Evolutionary conservation across 169 alveolate species (phyloP), one percentile per base, ranked within the genome.

Genomic region (Plasmodium malariae): DNA sequence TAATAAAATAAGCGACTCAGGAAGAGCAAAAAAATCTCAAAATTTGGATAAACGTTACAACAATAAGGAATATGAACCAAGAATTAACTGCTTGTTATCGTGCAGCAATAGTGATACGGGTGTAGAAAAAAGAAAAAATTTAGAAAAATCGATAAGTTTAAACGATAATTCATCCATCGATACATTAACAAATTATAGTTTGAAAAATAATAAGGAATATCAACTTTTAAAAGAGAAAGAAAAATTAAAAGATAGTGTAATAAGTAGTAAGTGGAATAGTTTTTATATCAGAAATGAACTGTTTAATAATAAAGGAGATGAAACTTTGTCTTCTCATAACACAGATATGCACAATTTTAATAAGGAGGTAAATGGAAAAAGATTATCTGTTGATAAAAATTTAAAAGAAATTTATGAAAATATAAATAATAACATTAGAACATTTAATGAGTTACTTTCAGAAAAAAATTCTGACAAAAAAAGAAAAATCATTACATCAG

Each of bases 91-190:
- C 0, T 28, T 59, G 45, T 14, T 24, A 30, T 36, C 48, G 14
- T 36, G 17, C 19, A 73, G 40, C 37, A 65, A 34, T 68, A 45
- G 51, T 21, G 59, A 63, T 37, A 37, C 59, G 19, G 45, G n/a
- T 49, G 40, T 12, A 36, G 69, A 69, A 62, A 78, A 34, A 78
- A 78, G 14, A 17, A 12, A 40, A 21, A 30, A 7, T 12, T n/a
- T 68, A 12, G 49, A 62, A 40, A 78, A 78, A n/a, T 34, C 78
- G 14, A 26, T 63, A 45, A 78, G 69, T 36, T 57, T 63, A 34
- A 65, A 63, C n/a, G 78, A 74, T 14, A 54, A 78, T 34, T 63
- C 78, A 43, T 78, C 80, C 26, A n/a, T 78, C 7, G 65, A 63
- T 63, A 62, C 59, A 21, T 17, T 48, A 5, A 43, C 49, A 24